A percentile compares a stretch with the other conserved stretches of the same genome.
Conservation (phyloP, 2,329 filamentous ascomycete species). For the Xylariaceae sp. region DNA sequence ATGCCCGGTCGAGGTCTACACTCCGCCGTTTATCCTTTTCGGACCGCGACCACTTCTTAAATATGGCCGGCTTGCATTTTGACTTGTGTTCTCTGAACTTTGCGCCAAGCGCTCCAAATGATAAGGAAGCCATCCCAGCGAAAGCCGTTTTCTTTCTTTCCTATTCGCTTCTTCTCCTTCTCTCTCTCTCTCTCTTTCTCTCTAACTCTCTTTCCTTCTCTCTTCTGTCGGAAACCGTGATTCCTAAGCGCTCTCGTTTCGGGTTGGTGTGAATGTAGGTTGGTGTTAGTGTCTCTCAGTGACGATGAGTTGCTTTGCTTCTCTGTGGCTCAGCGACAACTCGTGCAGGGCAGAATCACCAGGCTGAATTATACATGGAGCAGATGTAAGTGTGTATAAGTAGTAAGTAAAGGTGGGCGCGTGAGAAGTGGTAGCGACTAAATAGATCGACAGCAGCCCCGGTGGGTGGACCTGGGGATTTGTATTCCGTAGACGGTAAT, state of each 20-base stretch:
- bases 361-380: slow-evolving; percentile 14
- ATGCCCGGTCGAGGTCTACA: slow-evolving; percentile 55
- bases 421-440: background rate
- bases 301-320: slow-evolving; percentile 6
- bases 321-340: slow-evolving; percentile 9
- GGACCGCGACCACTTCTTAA: slow-evolving; percentile 48
- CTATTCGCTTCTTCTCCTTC: background rate
- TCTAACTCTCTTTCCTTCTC: background rate
- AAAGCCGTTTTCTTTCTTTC: background rate
- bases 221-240: background rate
- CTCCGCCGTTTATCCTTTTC: slow-evolving; percentile 59
- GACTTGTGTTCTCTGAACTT: slow-evolving; percentile 41
- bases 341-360: slow-evolving; percentile 12
- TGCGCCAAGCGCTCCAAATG: slow-evolving; percentile 25
- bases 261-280: slow-evolving; percentile 12
- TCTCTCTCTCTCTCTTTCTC: background rate
- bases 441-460: background rate
- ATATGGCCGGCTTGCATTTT: slow-evolving; percentile 45
- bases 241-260: slow-evolving; percentile 1
- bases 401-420: background rate
- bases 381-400: slow-evolving; percentile 3
- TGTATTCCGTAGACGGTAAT: background rate
- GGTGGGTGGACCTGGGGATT: background rate
- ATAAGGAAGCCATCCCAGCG: slow-evolving; percentile 35
- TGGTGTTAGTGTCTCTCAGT: background rate